Conservation (phyloP, 805 yeast genomes). For the Kluyveromyces dobzhanskii region DNA sequence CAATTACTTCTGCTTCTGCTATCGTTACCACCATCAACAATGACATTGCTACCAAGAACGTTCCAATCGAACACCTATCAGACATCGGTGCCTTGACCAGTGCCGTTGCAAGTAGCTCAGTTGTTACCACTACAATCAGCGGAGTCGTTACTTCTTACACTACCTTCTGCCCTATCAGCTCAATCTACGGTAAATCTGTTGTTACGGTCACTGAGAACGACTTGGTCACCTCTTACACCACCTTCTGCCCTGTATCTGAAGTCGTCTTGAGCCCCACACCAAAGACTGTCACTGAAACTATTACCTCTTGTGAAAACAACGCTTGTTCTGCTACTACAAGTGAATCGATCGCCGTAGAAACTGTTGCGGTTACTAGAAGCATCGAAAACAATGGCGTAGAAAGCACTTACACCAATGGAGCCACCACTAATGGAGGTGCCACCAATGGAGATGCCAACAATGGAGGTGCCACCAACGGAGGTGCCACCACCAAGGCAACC, state of each 20-base stretch:
- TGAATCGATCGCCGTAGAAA: not conserved
- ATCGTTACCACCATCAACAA: conserved; percentile 3
- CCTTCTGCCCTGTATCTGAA: conserved; percentile 9
- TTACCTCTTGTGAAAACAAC: conserved; percentile 4
- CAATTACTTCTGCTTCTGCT: conserved; percentile 3
- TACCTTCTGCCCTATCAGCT: conserved; percentile 11
- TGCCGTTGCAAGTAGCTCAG: conserved; percentile 1
- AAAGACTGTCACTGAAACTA: conserved; percentile 4
- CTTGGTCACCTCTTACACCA: conserved; percentile 12
- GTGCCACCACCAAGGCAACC: no score
- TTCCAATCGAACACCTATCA: conserved; percentile 1
- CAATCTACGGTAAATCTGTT: conserved; percentile 2
- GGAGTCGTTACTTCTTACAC: conserved; percentile 11
- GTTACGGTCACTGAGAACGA: conserved; percentile 4
- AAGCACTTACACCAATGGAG: not conserved
- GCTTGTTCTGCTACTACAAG: conserved; percentile 8
- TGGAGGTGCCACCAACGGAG: no score
- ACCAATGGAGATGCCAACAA: no score
- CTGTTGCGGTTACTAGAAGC: not conserved
- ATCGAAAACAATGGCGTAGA: no score
- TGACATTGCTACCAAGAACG: conserved; percentile 3
- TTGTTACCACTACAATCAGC: conserved; percentile 8
- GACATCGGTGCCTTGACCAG: not conserved
- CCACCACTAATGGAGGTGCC: no score
- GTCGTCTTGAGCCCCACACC: not conserved